These are phyloP conservation scores for Lipomyces yamanashiensis DNA, from an alignment of 805 yeast species.

Conservation along the genomic window DNA sequence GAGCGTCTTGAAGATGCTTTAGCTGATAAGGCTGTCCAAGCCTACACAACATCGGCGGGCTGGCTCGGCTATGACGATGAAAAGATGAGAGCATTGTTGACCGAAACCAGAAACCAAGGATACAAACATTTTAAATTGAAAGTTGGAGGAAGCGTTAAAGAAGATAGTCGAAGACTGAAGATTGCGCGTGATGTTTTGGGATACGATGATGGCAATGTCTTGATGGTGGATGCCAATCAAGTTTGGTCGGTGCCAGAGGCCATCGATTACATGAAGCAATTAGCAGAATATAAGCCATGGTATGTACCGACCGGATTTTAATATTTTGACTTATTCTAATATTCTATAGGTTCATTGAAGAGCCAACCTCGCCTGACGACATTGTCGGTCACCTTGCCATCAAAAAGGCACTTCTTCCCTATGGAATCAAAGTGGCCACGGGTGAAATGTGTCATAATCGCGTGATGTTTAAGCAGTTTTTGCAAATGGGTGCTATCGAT, in stretches of 20 bases:
- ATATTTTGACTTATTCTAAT: background rate
- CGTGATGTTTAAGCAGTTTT: slow-evolving; percentile 45
- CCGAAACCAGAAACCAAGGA: slow-evolving; percentile 48
- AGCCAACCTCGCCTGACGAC: slow-evolving; percentile 48
- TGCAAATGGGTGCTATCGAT: slow-evolving; percentile 44
- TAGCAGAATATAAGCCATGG: slow-evolving; percentile 45
- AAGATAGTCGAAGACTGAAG: slow-evolving; percentile 47
- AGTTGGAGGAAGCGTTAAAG: slow-evolving; percentile 49
- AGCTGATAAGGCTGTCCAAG: slow-evolving; percentile 49
- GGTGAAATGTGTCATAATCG: slow-evolving; percentile 48
- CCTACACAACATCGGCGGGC: slow-evolving; percentile 54
- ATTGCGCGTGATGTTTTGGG: slow-evolving; percentile 51
- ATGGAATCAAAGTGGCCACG: slow-evolving; percentile 46
- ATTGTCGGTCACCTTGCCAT: slow-evolving; percentile 44
- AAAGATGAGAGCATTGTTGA: slow-evolving; percentile 46
- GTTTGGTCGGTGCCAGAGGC: slow-evolving; percentile 48
- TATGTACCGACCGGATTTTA: background rate
- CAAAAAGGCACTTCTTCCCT: slow-evolving; percentile 42
- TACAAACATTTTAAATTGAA: slow-evolving; percentile 51
- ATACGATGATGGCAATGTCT: slow-evolving; percentile 43
- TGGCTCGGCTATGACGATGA: slow-evolving; percentile 53
- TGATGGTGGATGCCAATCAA: slow-evolving; percentile 48
- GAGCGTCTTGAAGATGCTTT: slow-evolving; percentile 45
- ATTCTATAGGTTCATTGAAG: slow-evolving; percentile 42
- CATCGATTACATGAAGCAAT: slow-evolving; percentile 43